A percentile compares a stretch with the other conserved stretches of the same genome.
Conservation (phyloP, 73 alveolate genomes). For the Tetrahymena malaccensis region DNA sequence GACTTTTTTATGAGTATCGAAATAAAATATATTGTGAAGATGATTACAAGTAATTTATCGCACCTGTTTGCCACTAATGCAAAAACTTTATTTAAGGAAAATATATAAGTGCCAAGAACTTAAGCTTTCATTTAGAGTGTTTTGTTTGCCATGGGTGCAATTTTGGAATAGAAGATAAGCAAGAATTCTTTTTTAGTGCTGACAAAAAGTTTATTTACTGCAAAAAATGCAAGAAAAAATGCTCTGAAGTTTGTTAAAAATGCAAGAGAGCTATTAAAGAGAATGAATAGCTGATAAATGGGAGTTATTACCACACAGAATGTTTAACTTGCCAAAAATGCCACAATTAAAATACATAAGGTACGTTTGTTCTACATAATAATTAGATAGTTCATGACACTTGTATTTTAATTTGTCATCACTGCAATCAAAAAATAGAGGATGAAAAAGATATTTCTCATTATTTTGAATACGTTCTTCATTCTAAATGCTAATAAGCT, state of each 20-base stretch:
- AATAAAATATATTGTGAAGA: neutral
- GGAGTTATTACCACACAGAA: neutral
- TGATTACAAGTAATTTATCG: neutral
- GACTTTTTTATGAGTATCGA: neutral
- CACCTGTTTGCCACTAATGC: neutral
- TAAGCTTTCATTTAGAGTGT: neutral
- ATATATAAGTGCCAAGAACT: neutral
- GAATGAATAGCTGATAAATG: neutral
- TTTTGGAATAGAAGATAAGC: neutral
- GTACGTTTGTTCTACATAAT: neutral
- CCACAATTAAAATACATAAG: neutral
- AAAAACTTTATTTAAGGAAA: neutral
- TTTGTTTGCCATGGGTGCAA: neutral
- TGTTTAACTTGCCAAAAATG: neutral
- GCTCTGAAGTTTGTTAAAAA: neutral
- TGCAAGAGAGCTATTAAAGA: neutral
- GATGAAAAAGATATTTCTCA: neutral
- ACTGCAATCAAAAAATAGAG: neutral
- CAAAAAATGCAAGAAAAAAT: neutral
- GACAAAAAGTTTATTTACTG: neutral
- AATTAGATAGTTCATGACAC: neutral
- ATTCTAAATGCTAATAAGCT: neutral
- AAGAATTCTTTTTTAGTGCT: neutral
- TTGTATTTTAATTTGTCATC: neutral
- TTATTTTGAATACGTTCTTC: neutral